Evolutionary conservation across 306 rosid species (phyloP).

Genomic region (Acacia acuminata): DNA sequence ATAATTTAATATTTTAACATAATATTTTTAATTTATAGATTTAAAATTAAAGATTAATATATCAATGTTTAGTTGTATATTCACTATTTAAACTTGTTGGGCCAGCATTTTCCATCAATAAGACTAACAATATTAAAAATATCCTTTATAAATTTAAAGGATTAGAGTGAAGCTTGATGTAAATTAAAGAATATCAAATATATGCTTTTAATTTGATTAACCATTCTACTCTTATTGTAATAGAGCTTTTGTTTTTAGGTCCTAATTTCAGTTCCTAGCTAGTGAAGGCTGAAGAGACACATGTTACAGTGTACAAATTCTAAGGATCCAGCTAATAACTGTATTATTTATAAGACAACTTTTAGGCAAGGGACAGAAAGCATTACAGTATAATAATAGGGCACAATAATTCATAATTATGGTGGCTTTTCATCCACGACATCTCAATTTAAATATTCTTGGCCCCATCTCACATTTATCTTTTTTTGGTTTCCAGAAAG

Average conservation of each 20-base stretch:
- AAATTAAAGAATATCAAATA: too few species aligned
- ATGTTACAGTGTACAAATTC: slow-evolving; percentile 11
- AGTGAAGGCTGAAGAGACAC: slow-evolving; percentile 23
- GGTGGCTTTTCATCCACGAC: slow-evolving; percentile 5
- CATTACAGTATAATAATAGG: slow-evolving; percentile 13
- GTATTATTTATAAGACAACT: slow-evolving; percentile 34
- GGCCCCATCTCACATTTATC: slow-evolving; percentile 12
- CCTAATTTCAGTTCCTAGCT: background rate
- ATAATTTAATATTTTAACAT: too few species aligned
- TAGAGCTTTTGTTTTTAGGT: background rate
- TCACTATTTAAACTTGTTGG: too few species aligned
- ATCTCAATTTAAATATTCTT: slow-evolving; percentile 29
- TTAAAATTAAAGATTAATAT: too few species aligned
- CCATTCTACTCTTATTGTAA: too few species aligned
- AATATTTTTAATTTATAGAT: too few species aligned
- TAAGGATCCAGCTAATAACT: slow-evolving; percentile 44
- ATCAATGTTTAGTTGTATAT: too few species aligned
- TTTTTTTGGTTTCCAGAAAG: slow-evolving; percentile 29
- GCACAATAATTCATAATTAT: slow-evolving; percentile 29
- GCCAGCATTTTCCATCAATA: too few species aligned
- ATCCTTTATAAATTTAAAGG: too few species aligned
- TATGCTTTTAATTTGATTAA: too few species aligned
- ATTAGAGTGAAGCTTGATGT: too few species aligned
- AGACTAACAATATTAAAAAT: too few species aligned
- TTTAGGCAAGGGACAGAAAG: slow-evolving; percentile 39